Evolutionary conservation across 164 flowering plant genomes (phyloP).

Genomic region (Platanus orientalis): DNA sequence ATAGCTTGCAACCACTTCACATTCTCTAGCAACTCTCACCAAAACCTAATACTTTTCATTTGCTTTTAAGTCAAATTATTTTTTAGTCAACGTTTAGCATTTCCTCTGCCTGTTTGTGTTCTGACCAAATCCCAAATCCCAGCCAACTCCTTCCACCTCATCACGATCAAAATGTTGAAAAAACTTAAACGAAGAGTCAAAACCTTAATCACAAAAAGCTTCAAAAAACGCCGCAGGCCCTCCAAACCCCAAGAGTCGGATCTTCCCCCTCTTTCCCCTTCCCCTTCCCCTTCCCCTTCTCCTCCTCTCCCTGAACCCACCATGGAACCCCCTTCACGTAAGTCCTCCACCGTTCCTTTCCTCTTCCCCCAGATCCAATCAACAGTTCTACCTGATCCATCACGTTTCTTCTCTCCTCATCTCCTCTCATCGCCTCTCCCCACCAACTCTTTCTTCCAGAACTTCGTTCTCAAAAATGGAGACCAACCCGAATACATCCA

Average conservation of each 20-base stretch:
- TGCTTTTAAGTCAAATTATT: too few species aligned
- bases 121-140: too few species aligned
- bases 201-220: slow-evolving; percentile 32
- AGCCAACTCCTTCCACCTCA: slow-evolving; percentile 3
- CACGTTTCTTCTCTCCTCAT: slow-evolving; percentile 59
- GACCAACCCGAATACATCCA: slow-evolving; percentile 92
- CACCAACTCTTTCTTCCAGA: slow-evolving; percentile 92
- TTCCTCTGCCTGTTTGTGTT: too few species aligned
- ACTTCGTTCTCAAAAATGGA: slow-evolving; percentile 76
- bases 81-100: too few species aligned
- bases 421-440: slow-evolving; percentile 86
- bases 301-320: slow-evolving; percentile 7
- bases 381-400: slow-evolving; percentile 81
- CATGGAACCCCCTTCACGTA: too few species aligned
- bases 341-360: slow-evolving; percentile 26
- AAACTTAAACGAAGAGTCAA: slow-evolving; percentile 37
- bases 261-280: background rate
- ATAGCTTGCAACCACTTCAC: too few species aligned
- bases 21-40: too few species aligned
- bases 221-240: slow-evolving; percentile 20
- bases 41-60: too few species aligned
- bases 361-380: slow-evolving; percentile 61
- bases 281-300: slow-evolving; percentile 1
- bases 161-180: slow-evolving; percentile 23
- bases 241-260: background rate